These are phyloP conservation scores for Pseudonectria foliicola DNA, from an alignment of 2,329 filamentous ascomycete species.

Conservation along the genomic window DNA sequence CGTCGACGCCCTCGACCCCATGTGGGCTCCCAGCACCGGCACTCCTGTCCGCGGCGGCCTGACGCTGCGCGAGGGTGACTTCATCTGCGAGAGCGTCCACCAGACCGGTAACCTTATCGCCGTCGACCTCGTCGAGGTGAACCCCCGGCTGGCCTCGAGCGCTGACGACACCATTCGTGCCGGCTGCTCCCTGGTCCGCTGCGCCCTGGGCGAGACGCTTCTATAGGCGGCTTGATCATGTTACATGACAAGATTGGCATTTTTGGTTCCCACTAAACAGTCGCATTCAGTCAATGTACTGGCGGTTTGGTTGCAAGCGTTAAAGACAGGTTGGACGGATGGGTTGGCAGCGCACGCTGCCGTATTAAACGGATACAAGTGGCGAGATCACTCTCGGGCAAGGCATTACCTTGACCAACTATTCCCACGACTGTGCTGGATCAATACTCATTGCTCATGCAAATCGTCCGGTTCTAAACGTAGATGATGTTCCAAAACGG, in stretches of 20 bases:
- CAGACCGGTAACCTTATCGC: conserved; percentile 71
- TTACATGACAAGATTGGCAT: not conserved
- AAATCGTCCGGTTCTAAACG: too few relatives aligned
- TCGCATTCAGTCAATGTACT: too few relatives aligned
- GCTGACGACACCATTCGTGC: conserved; percentile 83
- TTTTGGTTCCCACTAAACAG: too few relatives aligned
- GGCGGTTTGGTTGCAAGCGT: too few relatives aligned
- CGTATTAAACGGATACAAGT: too few relatives aligned
- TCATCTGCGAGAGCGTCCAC: conserved; percentile 84
- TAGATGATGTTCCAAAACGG: too few relatives aligned
- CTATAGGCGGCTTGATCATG: conserved; percentile 43
- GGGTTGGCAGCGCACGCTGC: too few relatives aligned
- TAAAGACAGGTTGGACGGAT: too few relatives aligned
- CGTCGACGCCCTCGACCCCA: conserved; percentile 90
- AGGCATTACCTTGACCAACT: too few relatives aligned
- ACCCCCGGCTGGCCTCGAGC: conserved; percentile 64
- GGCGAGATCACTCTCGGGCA: too few relatives aligned
- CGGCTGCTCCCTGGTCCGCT: conserved; percentile 84
- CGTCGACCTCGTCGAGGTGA: conserved; percentile 78
- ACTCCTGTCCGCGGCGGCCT: conserved; percentile 90
- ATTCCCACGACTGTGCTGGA: too few relatives aligned
- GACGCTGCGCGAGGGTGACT: conserved; percentile 92
- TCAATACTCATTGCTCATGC: too few relatives aligned
- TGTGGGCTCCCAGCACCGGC: conserved; percentile 93
- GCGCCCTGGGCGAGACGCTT: conserved; percentile 85